These are phyloP conservation scores for Cornus suecica DNA, from an alignment of 148 eudicot genomes.

Conservation along the genomic window DNA sequence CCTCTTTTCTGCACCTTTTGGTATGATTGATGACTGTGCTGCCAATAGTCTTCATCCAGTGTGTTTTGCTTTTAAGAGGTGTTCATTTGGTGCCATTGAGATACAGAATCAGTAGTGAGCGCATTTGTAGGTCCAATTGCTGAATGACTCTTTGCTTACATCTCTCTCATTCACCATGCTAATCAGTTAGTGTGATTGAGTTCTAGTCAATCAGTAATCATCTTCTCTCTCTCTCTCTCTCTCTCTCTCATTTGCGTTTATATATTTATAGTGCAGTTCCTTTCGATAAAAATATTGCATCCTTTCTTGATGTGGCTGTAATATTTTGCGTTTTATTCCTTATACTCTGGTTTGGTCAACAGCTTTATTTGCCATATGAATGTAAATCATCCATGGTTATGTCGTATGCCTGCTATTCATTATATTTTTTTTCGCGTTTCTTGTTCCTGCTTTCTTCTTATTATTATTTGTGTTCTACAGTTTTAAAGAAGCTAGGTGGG, in stretches of 20 bases:
- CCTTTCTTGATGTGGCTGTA: background rate
- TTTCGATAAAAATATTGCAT: background rate
- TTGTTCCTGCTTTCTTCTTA: background rate
- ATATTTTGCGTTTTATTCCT: background rate
- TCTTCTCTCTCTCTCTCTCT: too few species aligned
- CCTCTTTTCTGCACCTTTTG: too few species aligned
- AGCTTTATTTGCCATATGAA: background rate
- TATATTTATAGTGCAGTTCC: background rate
- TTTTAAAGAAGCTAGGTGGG: conserved; percentile 25
- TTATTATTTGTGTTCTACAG: conserved; percentile 17
- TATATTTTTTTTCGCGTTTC: background rate
- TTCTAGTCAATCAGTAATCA: too few species aligned
- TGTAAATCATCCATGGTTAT: background rate
- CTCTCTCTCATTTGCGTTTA: background rate
- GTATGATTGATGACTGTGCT: too few species aligned
- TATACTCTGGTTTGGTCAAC: background rate
- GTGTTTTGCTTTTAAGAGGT: background rate
- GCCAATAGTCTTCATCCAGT: background rate
- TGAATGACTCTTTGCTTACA: background rate
- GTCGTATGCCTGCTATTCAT: background rate
- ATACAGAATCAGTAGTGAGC: background rate
- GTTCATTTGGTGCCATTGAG: background rate
- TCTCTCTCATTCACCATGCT: background rate
- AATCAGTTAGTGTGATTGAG: background rate
- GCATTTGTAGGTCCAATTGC: background rate